Evolutionary conservation across 2,329 filamentous ascomycete genomes (phyloP), one percentile per base, ranked within the genome.

Genomic region (Rachicladosporium sp.): DNA sequence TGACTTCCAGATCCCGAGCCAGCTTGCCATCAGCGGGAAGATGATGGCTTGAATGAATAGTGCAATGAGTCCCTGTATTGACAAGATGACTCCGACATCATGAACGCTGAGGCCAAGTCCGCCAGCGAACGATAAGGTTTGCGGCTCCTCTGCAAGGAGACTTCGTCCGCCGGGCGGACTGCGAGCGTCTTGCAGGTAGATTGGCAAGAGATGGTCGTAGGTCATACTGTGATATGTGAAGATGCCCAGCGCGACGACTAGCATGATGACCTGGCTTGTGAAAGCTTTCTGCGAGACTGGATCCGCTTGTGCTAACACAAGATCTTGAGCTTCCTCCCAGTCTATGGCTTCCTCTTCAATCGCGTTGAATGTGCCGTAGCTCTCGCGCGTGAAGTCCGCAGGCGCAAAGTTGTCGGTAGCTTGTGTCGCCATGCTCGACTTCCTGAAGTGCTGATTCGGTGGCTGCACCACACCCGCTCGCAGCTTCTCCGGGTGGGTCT

Each of bases 141-240:
- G 45, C 7, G 46, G 40, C 3, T 42, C 45, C 41, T 51, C 31
- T 12, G 52, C 46, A 7, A 59, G 33, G 8, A 47, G 42, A 15
- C 62, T 47, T 4, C 65, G 56, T 10, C 44, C 43, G 32, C 65
- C 59, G 33, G 65, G 55, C 19, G 61, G 56, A 45, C 62, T 64
- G 23, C 74, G 72, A 31, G 78, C 71, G 51, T 94, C 87, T 58
- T 95, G 87, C 37, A 94, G 76, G 63, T 94, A 95, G 43, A 95
- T 94, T 6, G 88, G 88, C 39, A 94, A 70, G 1, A 95, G 72
- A 57, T 93, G 84, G 55, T 95, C 89, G 61, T 85, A 95, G 0
- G 82, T 87, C 87, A 95, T 95, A 29, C 82, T 86, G 62, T 95
- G 88, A 58, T 93, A 93, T 4, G 86, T 91, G 64, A 93, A 94